phyloP scores from a whole-genome alignment of 2,329 filamentous ascomycete species.

The Ceratocystis harringtonii region DNA sequence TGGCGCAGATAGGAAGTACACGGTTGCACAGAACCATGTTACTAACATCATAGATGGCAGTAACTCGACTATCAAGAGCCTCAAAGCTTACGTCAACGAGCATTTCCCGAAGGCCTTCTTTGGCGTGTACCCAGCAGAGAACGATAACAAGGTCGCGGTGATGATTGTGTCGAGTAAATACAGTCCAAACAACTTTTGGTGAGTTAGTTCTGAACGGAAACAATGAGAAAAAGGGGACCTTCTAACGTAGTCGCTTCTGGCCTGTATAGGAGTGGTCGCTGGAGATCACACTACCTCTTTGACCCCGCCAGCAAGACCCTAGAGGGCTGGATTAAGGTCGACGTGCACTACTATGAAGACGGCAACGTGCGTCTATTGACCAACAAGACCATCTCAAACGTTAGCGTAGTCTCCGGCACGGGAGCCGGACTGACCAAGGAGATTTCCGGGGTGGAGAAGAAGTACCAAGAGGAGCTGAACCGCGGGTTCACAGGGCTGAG shows the following conservation, averaged over 20 bases:
- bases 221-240: neutral
- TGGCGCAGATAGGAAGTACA: neutral
- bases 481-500: slow-evolving; percentile 74
- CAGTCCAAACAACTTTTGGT: slow-evolving; percentile 97
- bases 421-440: slow-evolving; percentile 59
- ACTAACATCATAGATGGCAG: slow-evolving; percentile 23
- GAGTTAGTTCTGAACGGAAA: slow-evolving; percentile 20
- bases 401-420: slow-evolving; percentile 44
- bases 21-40: no score
- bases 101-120: slow-evolving; percentile 74
- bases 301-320: slow-evolving; percentile 53
- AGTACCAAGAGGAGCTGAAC: slow-evolving; percentile 94
- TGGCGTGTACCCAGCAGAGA: slow-evolving; percentile 67
- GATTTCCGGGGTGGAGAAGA: slow-evolving; percentile 68
- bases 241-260: neutral
- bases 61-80: slow-evolving; percentile 67
- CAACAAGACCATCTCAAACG: slow-evolving; percentile 53
- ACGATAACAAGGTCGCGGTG: slow-evolving; percentile 62
- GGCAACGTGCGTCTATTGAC: slow-evolving; percentile 90
- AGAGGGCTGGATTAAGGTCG: slow-evolving; percentile 72
- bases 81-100: slow-evolving; percentile 64
- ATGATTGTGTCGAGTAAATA: slow-evolving; percentile 91
- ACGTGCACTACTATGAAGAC: slow-evolving; percentile 99
- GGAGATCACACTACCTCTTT: slow-evolving; percentile 77
- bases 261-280: slow-evolving; percentile 68